Conservation (phyloP, 2,329 filamentous ascomycete species). For the Arthrinium puccinioides region DNA sequence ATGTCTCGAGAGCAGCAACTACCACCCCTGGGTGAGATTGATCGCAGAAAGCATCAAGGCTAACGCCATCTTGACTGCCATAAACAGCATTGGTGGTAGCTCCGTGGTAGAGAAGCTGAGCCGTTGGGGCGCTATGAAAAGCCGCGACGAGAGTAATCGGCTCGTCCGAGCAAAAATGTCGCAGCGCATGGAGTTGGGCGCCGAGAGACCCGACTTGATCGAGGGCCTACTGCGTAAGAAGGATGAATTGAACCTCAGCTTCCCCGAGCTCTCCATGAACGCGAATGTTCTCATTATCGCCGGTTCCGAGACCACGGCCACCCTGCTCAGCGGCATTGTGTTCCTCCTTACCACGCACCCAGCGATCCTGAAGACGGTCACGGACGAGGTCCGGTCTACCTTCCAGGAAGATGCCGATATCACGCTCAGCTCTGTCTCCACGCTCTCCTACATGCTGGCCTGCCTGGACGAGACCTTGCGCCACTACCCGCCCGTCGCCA, state of each 20-base stretch:
- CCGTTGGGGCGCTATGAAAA: conserved; percentile 6
- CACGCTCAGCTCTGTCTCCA: conserved; percentile 21
- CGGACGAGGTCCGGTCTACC: conserved; percentile 28
- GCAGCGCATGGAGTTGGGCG: conserved; percentile 18
- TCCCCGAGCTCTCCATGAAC: conserved; percentile 15
- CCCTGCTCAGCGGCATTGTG: conserved; percentile 29
- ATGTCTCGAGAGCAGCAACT: conserved; percentile 24
- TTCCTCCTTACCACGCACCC: conserved; percentile 33
- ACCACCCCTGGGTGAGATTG: conserved; percentile 26
- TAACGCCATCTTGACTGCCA: conserved; percentile 9
- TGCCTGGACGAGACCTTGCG: conserved; percentile 34
- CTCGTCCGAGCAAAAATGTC: conserved; percentile 16
- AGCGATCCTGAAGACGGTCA: conserved; percentile 22
- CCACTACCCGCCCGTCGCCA: conserved; percentile 28
- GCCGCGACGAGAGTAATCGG: conserved; percentile 13
- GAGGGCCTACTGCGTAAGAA: conserved; percentile 21
- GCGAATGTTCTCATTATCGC: conserved; percentile 31
- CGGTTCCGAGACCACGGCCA: conserved; percentile 44
- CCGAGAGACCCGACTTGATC: conserved; percentile 24
- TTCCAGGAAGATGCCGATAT: conserved; percentile 33
- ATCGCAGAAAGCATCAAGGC: conserved; percentile 20
- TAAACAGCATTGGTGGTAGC: conserved; percentile 11
- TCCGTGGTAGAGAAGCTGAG: conserved; percentile 10
- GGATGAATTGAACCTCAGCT: conserved; percentile 11
- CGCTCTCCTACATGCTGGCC: conserved; percentile 32